Conservation (phyloP, 73 alveolate species). For the Chromera velia region DNA sequence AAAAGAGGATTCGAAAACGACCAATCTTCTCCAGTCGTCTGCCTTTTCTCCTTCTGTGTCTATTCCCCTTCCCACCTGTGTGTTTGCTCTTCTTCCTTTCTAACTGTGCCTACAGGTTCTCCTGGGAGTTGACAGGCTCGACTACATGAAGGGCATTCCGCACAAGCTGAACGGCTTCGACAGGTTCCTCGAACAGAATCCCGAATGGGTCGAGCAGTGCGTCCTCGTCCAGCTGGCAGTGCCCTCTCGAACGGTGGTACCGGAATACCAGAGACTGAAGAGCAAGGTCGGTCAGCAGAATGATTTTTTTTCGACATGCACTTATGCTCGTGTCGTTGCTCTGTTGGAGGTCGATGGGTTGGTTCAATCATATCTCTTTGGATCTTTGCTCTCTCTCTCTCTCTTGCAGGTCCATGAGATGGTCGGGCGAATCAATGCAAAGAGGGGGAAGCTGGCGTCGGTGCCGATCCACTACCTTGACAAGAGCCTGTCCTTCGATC, state of each 20-base stretch:
- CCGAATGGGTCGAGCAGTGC: slow-evolving; percentile 23
- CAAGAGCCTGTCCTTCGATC: slow-evolving; percentile 11
- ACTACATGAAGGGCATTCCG: slow-evolving; percentile 32
- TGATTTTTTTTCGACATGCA: no score
- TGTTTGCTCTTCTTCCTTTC: not conserved
- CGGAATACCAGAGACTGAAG: slow-evolving; percentile 17
- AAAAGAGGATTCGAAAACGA: no score
- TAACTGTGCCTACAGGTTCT: not conserved
- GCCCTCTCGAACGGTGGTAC: slow-evolving; percentile 14
- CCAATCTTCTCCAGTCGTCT: no score
- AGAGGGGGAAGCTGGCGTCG: not conserved
- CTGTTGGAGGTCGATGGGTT: no score
- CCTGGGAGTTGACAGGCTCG: slow-evolving; percentile 31
- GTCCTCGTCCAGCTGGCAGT: slow-evolving; percentile 32
- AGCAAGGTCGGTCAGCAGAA: not conserved
- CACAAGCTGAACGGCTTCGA: slow-evolving; percentile 33
- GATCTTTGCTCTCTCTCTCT: no score
- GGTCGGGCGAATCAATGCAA: slow-evolving; percentile 10
- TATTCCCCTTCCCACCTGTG: not conserved
- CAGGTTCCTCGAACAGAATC: slow-evolving; percentile 19
- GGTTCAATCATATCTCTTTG: no score
- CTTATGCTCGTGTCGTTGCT: no score
- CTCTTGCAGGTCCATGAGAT: slow-evolving; percentile 37
- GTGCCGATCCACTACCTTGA: slow-evolving; percentile 23
- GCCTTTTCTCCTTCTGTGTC: no score